Evolutionary conservation across 768 basidiomycete species (phyloP).

Genomic region (Rossbeevera mucosa): DNA sequence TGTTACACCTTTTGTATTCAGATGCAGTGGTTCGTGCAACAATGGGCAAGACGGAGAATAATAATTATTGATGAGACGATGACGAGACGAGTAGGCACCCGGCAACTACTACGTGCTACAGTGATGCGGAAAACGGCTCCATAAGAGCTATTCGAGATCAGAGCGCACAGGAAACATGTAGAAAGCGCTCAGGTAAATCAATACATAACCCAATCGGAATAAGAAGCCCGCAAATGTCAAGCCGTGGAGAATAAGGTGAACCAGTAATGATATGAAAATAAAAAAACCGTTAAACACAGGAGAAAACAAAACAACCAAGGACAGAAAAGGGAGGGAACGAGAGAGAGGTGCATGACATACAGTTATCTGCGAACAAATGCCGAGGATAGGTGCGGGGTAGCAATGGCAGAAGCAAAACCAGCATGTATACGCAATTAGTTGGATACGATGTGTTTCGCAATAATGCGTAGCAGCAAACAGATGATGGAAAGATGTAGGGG

Average conservation of each 20-base stretch:
- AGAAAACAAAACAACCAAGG: constrained; percentile 25
- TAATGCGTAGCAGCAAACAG: constrained; percentile 28
- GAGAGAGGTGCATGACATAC: constrained; percentile 22
- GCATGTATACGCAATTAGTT: constrained; percentile 32
- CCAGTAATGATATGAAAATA: constrained; percentile 29
- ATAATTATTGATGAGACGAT: constrained; percentile 23
- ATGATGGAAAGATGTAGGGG: constrained; percentile 18
- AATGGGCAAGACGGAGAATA: constrained; percentile 8
- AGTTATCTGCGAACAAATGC: constrained; percentile 21
- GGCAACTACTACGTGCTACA: constrained; percentile 33
- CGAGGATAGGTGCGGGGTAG: constrained; percentile 15
- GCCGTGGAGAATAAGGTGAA: constrained; percentile 28
- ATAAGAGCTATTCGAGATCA: constrained; percentile 21
- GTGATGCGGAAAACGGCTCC: constrained; percentile 28
- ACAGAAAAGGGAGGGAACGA: background rate
- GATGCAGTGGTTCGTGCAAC: background rate
- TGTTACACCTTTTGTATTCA: background rate
- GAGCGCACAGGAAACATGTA: constrained; percentile 28
- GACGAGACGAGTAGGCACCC: constrained; percentile 29
- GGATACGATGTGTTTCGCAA: constrained; percentile 35
- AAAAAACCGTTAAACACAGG: constrained; percentile 20
- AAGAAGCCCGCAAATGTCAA: constrained; percentile 24
- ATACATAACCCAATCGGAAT: constrained; percentile 21
- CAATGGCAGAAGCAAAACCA: constrained; percentile 29
- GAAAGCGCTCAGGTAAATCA: constrained; percentile 27